Evolutionary conservation across 495 filamentous ascomycete species (phyloP).

Genomic region (Penicillium paxilli): DNA sequence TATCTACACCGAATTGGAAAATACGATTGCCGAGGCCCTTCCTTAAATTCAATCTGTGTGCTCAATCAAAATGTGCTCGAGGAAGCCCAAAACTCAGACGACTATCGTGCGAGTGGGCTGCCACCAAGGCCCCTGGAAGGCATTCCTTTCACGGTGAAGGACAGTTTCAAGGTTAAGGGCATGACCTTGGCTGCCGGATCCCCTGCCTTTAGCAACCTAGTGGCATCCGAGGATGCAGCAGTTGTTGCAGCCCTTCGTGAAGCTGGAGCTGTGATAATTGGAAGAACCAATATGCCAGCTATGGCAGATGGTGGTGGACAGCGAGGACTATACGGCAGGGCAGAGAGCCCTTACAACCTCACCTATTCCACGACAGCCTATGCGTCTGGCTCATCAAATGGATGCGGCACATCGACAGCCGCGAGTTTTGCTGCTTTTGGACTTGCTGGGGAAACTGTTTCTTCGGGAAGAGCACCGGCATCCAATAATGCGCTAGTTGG

Average conservation of each 20-base stretch:
- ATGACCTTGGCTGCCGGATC: constrained; percentile 53
- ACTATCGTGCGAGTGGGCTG: constrained; percentile 12
- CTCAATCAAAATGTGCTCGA: constrained; percentile 18
- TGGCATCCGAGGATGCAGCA: constrained; percentile 59
- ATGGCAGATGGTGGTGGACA: constrained; percentile 26
- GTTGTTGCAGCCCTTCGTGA: constrained; percentile 55
- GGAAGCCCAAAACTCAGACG: constrained; percentile 22
- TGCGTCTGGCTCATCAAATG: constrained; percentile 27
- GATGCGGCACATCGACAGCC: constrained; percentile 24
- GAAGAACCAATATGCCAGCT: constrained; percentile 33
- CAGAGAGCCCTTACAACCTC: constrained; percentile 26
- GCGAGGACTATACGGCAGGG: constrained; percentile 24
- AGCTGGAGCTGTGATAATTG: constrained; percentile 62
- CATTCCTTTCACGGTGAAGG: constrained; percentile 66
- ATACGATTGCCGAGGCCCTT: constrained; percentile 16
- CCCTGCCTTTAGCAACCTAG: constrained; percentile 53
- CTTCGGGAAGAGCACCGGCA: constrained; percentile 16
- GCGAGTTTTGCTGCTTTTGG: constrained; percentile 23
- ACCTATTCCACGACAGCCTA: constrained; percentile 23
- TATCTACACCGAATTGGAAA: constrained; percentile 42
- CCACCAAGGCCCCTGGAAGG: constrained; percentile 57
- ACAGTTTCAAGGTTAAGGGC: constrained; percentile 66
- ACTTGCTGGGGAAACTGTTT: constrained; percentile 17
- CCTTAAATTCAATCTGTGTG: constrained; percentile 20
- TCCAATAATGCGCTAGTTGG: constrained; percentile 18